Percentiles rank a stretch among this genome's conserved stretches.
Evolutionary conservation across 2,329 filamentous ascomycete genomes (phyloP).

Genomic region (Zasmidium cellare): DNA sequence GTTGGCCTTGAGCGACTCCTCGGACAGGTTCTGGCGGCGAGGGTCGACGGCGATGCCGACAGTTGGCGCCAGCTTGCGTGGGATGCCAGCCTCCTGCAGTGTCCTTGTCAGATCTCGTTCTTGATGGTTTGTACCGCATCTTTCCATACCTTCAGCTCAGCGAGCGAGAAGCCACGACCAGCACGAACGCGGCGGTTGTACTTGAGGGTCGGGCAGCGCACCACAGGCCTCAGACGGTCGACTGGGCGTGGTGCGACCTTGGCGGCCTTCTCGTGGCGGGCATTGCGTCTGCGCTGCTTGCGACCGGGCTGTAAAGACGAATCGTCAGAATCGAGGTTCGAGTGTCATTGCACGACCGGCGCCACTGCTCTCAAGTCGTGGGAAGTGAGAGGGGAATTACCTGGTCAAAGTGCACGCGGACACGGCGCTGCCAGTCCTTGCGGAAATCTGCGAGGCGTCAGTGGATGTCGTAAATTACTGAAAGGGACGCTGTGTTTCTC

Average conservation of each 20-base stretch:
- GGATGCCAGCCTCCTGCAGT: slow-evolving; percentile 83
- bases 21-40: slow-evolving; percentile 94
- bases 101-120: slow-evolving; percentile 19
- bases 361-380: slow-evolving; percentile 51
- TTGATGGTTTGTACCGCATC: not conserved
- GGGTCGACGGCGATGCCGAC: slow-evolving; percentile 96
- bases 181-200: slow-evolving; percentile 96
- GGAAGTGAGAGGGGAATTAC: slow-evolving; percentile 63
- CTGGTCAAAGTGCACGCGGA: slow-evolving; percentile 99
- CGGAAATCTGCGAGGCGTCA: slow-evolving; percentile 72
- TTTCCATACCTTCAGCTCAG: slow-evolving; percentile 87
- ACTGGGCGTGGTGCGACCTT: slow-evolving; percentile 93
- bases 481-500: slow-evolving; percentile 16
- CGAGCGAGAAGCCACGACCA: slow-evolving; percentile 95
- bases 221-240: slow-evolving; percentile 93
- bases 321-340: slow-evolving; percentile 31
- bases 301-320: slow-evolving; percentile 72
- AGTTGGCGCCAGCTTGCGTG: slow-evolving; percentile 89
- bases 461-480: slow-evolving; percentile 6
- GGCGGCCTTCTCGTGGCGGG: slow-evolving; percentile 91
- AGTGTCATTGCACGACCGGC: slow-evolving; percentile 42
- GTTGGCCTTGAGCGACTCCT: slow-evolving; percentile 92
- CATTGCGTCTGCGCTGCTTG: slow-evolving; percentile 89
- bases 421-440: slow-evolving; percentile 99
- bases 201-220: slow-evolving; percentile 97